Conservation (phyloP, 345 rosid genomes). For the Barbarea vulgaris region DNA sequence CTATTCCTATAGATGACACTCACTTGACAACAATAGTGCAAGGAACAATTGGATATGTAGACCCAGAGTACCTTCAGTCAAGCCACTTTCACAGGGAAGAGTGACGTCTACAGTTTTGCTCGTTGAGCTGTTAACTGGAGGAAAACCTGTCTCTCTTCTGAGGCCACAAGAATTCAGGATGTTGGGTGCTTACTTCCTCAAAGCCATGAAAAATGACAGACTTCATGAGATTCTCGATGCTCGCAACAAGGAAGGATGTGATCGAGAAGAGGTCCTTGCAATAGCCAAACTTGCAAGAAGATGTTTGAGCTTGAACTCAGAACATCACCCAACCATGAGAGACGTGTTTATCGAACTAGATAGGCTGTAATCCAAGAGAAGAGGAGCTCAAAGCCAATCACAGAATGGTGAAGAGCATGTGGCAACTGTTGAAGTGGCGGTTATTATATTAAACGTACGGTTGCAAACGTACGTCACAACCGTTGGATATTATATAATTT, state of each 20-base stretch:
- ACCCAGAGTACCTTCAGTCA: constrained; percentile 38
- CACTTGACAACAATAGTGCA: constrained; percentile 46
- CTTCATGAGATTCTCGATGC: constrained; percentile 43
- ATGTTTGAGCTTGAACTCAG: constrained; percentile 43
- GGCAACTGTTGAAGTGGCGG: too few species aligned
- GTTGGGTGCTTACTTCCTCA: constrained; percentile 42
- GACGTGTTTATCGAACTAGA: constrained; percentile 37
- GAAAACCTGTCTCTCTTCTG: constrained; percentile 37
- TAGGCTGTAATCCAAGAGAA: constrained; percentile 15
- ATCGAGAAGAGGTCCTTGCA: constrained; percentile 29
- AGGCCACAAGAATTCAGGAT: constrained; percentile 34
- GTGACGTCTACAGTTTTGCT: constrained; percentile 44
- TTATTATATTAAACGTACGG: too few species aligned
- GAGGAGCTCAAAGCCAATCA: constrained; percentile 11
- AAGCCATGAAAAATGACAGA: constrained; percentile 30
- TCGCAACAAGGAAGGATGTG: constrained; percentile 17
- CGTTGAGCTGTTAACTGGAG: constrained; percentile 47
- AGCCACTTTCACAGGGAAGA: constrained; percentile 39
- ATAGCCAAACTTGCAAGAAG: constrained; percentile 46
- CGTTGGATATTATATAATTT: too few species aligned
- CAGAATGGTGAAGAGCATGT: constrained; percentile 19
- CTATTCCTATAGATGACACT: constrained; percentile 45
- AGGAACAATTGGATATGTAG: constrained; percentile 41
- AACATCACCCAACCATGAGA: constrained; percentile 51
- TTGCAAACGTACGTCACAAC: too few species aligned